Conservation (phyloP, 345 rosid species). For the Eutrema heterophyllum region DNA sequence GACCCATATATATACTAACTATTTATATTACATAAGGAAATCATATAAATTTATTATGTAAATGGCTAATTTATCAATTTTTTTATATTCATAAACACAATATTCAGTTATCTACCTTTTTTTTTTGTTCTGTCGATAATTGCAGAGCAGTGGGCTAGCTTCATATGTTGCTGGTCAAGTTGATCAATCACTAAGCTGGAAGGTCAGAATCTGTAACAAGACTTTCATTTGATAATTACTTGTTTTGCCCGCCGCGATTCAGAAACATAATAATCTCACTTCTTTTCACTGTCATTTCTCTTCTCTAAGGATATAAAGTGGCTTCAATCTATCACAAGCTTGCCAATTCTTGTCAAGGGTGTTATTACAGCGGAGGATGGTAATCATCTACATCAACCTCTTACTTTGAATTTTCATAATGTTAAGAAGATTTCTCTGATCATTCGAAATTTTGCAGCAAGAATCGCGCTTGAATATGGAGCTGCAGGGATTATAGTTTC, state of each 20-base stretch:
- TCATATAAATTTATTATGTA: too few species aligned
- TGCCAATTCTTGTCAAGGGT: conserved; percentile 95
- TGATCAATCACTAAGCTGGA: conserved; percentile 85
- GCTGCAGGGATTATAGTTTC: too few species aligned
- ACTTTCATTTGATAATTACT: background rate
- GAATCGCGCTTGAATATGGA: conserved; percentile 56
- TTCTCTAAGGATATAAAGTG: conserved; percentile 69
- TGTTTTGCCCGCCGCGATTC: too few species aligned
- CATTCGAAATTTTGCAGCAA: conserved; percentile 43
- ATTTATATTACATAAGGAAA: too few species aligned
- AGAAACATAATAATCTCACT: background rate
- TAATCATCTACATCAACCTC: conserved; percentile 25
- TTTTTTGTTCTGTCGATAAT: background rate
- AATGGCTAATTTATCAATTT: too few species aligned
- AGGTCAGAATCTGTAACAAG: conserved; percentile 38
- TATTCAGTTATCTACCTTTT: too few species aligned
- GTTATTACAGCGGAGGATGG: conserved; percentile 89
- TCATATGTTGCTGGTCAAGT: conserved; percentile 88
- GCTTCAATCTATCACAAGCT: conserved; percentile 85
- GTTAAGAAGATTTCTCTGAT: background rate
- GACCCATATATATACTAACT: too few species aligned
- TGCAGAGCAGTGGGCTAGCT: conserved; percentile 76
- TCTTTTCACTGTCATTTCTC: conserved; percentile 1
- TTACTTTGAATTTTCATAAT: background rate
- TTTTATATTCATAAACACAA: too few species aligned